Conservation (phyloP, 176 grass and related monocot species). For the Juncus inflexus region DNA sequence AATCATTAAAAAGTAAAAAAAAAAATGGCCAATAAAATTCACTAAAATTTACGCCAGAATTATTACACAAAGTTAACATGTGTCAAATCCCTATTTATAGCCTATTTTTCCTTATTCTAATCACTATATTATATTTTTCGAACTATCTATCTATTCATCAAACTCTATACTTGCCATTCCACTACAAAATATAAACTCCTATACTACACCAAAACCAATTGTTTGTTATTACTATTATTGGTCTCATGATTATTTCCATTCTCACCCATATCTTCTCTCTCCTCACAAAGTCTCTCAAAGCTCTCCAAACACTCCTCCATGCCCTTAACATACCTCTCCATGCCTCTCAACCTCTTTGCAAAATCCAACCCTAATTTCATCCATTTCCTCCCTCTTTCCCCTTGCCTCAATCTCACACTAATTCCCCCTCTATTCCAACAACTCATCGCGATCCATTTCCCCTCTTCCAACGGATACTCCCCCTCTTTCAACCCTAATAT, state of each 20-base stretch:
- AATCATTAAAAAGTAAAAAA: no score
- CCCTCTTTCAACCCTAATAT: conserved; percentile 68
- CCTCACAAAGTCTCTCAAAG: conserved; percentile 47
- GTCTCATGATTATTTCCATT: not conserved
- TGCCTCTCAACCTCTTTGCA: conserved; percentile 55
- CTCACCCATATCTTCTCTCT: conserved; percentile 27
- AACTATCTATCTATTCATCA: not conserved
- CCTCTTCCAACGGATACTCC: conserved; percentile 82
- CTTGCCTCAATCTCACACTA: conserved; percentile 45
- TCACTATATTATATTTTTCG: not conserved
- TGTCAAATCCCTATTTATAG: not conserved
- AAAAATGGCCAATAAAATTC: no score
- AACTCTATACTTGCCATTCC: conserved; percentile 31
- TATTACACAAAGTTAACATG: no score
- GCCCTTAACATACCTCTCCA: conserved; percentile 45
- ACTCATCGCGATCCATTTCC: conserved; percentile 63
- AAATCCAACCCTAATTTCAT: conserved; percentile 81
- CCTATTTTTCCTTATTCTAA: not conserved
- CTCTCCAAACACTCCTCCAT: conserved; percentile 62
- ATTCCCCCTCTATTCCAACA: conserved; percentile 83
- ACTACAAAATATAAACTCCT: conserved; percentile 5
- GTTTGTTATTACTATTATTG: conserved; percentile 36
- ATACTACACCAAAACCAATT: conserved; percentile 53
- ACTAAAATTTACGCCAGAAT: no score
- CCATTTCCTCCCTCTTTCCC: conserved; percentile 67